Percentiles rank a stretch among this genome's conserved stretches.
Evolutionary conservation across 1,139 yeast genomes (phyloP).

Genomic region (Schizosaccharomyces versatilis): DNA sequence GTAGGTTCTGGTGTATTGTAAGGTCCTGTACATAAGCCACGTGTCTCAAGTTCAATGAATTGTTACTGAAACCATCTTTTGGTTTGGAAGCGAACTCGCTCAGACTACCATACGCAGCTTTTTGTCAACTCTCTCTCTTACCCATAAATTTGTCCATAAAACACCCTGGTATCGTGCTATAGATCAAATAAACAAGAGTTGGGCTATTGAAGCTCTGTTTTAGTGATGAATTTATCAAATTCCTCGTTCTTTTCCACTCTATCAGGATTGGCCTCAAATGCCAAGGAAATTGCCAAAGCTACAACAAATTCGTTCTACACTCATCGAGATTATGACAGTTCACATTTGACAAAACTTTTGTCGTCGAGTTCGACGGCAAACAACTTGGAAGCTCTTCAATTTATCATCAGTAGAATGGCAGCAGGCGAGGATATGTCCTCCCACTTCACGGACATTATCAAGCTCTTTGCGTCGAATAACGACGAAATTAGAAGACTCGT

Average conservation of each 20-base stretch:
- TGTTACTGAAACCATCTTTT: too few species aligned
- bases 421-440: constrained; percentile 35
- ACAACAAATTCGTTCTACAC: neutral
- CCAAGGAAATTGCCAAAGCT: neutral
- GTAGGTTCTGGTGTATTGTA: too few species aligned
- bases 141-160: too few species aligned
- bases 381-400: neutral
- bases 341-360: neutral
- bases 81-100: too few species aligned
- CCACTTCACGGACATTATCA: constrained; percentile 72
- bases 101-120: too few species aligned
- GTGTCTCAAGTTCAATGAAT: too few species aligned
- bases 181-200: too few species aligned
- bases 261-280: neutral
- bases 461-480: constrained; percentile 57
- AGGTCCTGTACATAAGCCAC: too few species aligned
- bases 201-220: too few species aligned
- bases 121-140: too few species aligned
- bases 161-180: too few species aligned
- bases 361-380: neutral
- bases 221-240: neutral
- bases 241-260: neutral
- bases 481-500: constrained; percentile 55
- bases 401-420: neutral
- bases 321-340: neutral